Evolutionary conservation across 331 rosid species (phyloP), one percentile per base, ranked within the genome.

Genomic region (Pyracantha coccinea): DNA sequence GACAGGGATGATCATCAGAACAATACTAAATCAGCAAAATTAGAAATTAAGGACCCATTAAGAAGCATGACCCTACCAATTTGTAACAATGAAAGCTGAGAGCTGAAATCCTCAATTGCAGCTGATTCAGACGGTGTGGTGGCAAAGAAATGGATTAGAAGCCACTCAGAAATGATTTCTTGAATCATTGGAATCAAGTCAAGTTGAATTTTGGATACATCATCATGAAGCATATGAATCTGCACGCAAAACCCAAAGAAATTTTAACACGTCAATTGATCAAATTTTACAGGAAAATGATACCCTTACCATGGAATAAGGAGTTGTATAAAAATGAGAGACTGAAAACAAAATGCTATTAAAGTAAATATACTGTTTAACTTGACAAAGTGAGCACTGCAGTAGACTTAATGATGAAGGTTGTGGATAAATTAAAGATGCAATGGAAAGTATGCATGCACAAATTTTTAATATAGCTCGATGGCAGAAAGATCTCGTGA

Each of bases 141-240:
- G 50, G 96, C 81, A 79, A 92, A 78, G 80, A 92, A 94, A 78
- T 88, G 85, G 80, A 92, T 70, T 66, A 87, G 78, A 82, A 88
- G 86, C 97, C 97, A 94, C 77, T 94, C 99, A 77, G 80, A 90
- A 82, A 92, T 86, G 53, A 67, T 87, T 71, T 92, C 96, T 80
- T 92, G 92, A 82, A 94, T 84, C 95, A 92, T 88, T 25, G 99
- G 99, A 83, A 92, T 75, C 76, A 94, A 81, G 76, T 87, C 95
- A 67, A 82, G 78, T 76, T 88, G 92, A 83, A 94, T 84, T 87
- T 77, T 92, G 54, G 88, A 81, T 77, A 86, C 73, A 80, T 94
- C 96, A 82, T 83, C 90, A 44, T 82, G 92, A 31, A 84, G 77
- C 92, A 92, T 70, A 60, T 89, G 84, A 71, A 90, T 80, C 98